Conservation (phyloP, 768 basidiomycete species). For the Brasilioporus rufonigricans region DNA sequence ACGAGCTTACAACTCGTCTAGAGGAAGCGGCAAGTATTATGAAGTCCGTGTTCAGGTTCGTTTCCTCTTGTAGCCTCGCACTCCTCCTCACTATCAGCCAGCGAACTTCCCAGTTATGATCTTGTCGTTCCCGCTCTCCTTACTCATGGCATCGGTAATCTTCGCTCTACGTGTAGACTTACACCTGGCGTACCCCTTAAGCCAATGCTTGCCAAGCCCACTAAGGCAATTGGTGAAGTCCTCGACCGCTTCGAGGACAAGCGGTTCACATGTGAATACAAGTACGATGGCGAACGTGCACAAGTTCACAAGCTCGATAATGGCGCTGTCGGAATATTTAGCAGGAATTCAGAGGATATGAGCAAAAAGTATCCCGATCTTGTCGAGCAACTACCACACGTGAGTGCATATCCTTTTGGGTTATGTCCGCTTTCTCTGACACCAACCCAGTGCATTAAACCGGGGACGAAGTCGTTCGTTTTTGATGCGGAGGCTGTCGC, state of each 20-base stretch:
- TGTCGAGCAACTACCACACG: slow-evolving; percentile 88
- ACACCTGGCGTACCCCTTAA: slow-evolving; percentile 96
- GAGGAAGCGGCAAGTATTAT: slow-evolving; percentile 76
- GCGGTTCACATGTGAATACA: slow-evolving; percentile 97
- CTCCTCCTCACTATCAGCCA: slow-evolving; percentile 30
- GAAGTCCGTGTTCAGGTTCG: slow-evolving; percentile 91
- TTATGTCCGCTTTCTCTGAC: slow-evolving; percentile 1
- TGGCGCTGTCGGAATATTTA: slow-evolving; percentile 88
- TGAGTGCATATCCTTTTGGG: slow-evolving; percentile 31
- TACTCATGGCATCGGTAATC: slow-evolving; percentile 65
- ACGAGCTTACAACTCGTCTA: slow-evolving; percentile 67
- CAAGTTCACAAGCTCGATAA: slow-evolving; percentile 87
- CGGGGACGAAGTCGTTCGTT: slow-evolving; percentile 83
- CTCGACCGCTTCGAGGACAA: slow-evolving; percentile 95
- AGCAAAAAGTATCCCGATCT: slow-evolving; percentile 98
- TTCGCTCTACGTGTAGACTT: slow-evolving; percentile 79
- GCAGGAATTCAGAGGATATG: slow-evolving; percentile 98
- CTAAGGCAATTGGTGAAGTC: slow-evolving; percentile 97
- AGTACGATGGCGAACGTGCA: slow-evolving; percentile 98
- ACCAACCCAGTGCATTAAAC: slow-evolving; percentile 72
- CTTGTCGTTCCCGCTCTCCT: slow-evolving; percentile 88
- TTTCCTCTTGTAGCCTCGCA: background rate
- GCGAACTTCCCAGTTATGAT: slow-evolving; percentile 93
- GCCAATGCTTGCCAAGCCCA: slow-evolving; percentile 99
- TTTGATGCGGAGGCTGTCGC: slow-evolving; percentile 97